phyloP scores from a whole-genome alignment of 1,284 basidiomycete genomes.

The Puccinia novopanici region DNA sequence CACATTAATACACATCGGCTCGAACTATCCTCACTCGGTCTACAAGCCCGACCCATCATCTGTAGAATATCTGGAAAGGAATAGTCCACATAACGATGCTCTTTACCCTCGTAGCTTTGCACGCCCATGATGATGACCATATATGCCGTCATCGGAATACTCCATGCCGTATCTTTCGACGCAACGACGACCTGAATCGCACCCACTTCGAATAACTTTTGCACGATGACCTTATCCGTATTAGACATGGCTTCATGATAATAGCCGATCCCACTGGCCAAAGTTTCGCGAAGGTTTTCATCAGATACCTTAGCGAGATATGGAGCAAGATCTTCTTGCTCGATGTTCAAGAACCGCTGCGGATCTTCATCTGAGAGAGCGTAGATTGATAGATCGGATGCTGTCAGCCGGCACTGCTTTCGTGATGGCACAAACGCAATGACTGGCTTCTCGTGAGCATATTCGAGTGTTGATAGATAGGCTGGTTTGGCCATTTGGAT shows the following conservation, averaged over 20 bases:
- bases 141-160: conserved; percentile 84
- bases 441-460: conserved; percentile 80
- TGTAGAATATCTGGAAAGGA: conserved; percentile 95
- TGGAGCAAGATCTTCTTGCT: conserved; percentile 76
- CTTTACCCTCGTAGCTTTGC: conserved; percentile 79
- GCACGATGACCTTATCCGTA: conserved; percentile 89
- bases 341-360: conserved; percentile 86
- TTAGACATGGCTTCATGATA: conserved; percentile 91
- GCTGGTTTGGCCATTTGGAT: conserved; percentile 98
- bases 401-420: conserved; percentile 88
- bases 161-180: conserved; percentile 96
- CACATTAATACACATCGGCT: conserved; percentile 94
- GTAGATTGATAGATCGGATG: conserved; percentile 86
- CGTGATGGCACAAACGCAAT: conserved; percentile 91
- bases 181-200: conserved; percentile 93
- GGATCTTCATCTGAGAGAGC: conserved; percentile 83
- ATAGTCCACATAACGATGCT: conserved; percentile 96
- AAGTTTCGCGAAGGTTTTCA: conserved; percentile 72
- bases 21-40: conserved; percentile 78
- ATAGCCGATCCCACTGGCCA: conserved; percentile 89
- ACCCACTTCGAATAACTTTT: conserved; percentile 88
- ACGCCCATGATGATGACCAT: conserved; percentile 99
- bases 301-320: conserved; percentile 86
- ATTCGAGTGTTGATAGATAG: conserved; percentile 88
- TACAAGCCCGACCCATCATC: conserved; percentile 96